Base-by-base conservation (phyloP, 2,329 filamentous ascomycete species). In the Fonsecaea pedrosoi region DNA sequence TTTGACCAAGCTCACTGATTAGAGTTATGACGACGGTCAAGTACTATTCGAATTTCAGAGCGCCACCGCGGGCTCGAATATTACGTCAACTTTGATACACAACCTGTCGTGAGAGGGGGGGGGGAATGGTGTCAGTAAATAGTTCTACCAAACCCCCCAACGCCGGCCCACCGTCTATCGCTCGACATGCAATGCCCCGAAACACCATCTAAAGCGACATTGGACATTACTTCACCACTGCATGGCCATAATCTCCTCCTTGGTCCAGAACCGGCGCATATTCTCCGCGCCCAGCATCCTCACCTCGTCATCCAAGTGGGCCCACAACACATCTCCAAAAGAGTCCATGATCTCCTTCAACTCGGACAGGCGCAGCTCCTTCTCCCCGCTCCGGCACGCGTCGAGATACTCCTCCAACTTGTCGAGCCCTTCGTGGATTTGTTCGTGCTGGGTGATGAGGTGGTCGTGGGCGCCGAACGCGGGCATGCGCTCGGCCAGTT, bases 261-360 rank as follows among this genome's bases (percentile, higher is more conserved):
- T 72, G 0, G 83, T 90, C 91, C 92, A 97, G 78, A 91, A 93
- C 78, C 83, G 87, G 72, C 92, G 84, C 93, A 97, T 96, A 76
- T 94, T 96, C 77, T 95, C 91, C 54, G 92, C 92, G 1, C 89
- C 87, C 37, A 97, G 78, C 71, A 90, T 86, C 77, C 83, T 81
- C 7, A 97, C 92, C 83, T 97, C 93, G 73, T 94, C 89, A 73
- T 95, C 91, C 67, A 97, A 80, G 83, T 97, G 93, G 74, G 81
- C 82, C 91, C 92, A 94, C 57, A 97, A 77, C 69, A 96, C 91
- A 9, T 83, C 82, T 10, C 91, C 91, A 86, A 94, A 97, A 4
- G 78, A 78, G 77, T 96, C 91, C 88, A 96, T 89, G 74, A 91
- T 84, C 40, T 78, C 81, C 80, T 88, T 90, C 77, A 97, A 76